Evolutionary conservation across 768 basidiomycete species (phyloP).

Genomic region (Dentipellis fragilis): DNA sequence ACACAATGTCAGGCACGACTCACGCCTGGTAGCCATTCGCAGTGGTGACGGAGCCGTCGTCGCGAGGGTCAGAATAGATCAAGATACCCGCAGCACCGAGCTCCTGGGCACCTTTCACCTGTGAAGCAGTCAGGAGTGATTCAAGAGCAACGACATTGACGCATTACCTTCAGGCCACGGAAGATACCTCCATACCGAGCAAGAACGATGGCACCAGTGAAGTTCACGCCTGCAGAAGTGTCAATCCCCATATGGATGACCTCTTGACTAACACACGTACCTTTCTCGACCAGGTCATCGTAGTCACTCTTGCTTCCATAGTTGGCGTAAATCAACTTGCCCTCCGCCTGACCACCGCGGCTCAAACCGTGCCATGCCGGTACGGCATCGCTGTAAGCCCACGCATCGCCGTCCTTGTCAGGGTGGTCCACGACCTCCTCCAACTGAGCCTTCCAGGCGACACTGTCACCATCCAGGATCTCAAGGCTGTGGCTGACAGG

Average conservation of each 20-base stretch:
- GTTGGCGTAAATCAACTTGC: constrained; percentile 67
- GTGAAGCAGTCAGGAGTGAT: background rate
- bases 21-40: constrained; percentile 65
- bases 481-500: constrained; percentile 60
- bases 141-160: background rate
- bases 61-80: constrained; percentile 80
- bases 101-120: constrained; percentile 80
- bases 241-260: constrained; percentile 1
- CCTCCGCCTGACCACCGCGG: constrained; percentile 62
- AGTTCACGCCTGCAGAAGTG: constrained; percentile 42
- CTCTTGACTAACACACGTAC: constrained; percentile 17
- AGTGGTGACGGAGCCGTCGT: constrained; percentile 71
- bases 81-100: constrained; percentile 69
- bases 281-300: constrained; percentile 48
- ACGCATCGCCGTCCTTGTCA: constrained; percentile 52
- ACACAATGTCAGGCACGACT: background rate
- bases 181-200: constrained; percentile 68
- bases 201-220: constrained; percentile 72
- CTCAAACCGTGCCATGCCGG: constrained; percentile 86
- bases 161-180: constrained; percentile 75
- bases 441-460: constrained; percentile 63
- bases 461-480: constrained; percentile 48
- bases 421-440: constrained; percentile 62
- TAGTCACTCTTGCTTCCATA: constrained; percentile 73
- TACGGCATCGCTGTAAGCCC: constrained; percentile 53